These are phyloP conservation scores for Copromyces sp. DNA, from an alignment of 495 filamentous ascomycete genomes.

Conservation along the genomic window DNA sequence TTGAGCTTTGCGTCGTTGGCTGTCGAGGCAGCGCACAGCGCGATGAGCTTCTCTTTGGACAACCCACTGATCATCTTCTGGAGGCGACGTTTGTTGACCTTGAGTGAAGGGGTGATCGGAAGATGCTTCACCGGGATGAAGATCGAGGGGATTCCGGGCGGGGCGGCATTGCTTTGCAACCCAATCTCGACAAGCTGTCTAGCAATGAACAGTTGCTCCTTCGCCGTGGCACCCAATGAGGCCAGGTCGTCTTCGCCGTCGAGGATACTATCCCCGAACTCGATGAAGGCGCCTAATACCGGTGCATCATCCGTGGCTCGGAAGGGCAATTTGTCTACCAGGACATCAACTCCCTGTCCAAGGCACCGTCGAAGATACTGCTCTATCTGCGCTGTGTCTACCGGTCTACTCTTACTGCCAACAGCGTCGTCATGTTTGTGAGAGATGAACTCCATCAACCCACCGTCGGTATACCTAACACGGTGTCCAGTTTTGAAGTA, in stretches of 20 bases:
- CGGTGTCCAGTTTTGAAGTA: slow-evolving; percentile 35
- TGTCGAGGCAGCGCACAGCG: slow-evolving; percentile 23
- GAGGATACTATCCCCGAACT: slow-evolving; percentile 30
- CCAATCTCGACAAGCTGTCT: slow-evolving; percentile 29
- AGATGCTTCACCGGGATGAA: slow-evolving; percentile 35
- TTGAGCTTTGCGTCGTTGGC: slow-evolving; percentile 22
- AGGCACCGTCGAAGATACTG: slow-evolving; percentile 33
- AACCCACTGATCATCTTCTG: slow-evolving; percentile 29
- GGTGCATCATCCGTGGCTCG: slow-evolving; percentile 22
- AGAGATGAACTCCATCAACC: slow-evolving; percentile 34
- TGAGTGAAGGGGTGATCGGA: slow-evolving; percentile 32
- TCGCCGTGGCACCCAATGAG: slow-evolving; percentile 20
- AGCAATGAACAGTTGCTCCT: slow-evolving; percentile 26
- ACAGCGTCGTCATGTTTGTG: slow-evolving; percentile 19
- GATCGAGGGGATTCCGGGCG: slow-evolving; percentile 27
- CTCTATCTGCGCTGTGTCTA: slow-evolving; percentile 33
- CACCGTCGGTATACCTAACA: slow-evolving; percentile 33
- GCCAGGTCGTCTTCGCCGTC: slow-evolving; percentile 25
- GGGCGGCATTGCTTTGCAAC: slow-evolving; percentile 25
- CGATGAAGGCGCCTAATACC: slow-evolving; percentile 34
- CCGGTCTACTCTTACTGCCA: slow-evolving; percentile 19
- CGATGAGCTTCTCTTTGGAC: slow-evolving; percentile 29
- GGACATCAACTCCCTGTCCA: slow-evolving; percentile 33
- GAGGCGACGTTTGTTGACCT: slow-evolving; percentile 31
- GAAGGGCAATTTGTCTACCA: slow-evolving; percentile 35